A percentile compares a stretch with the other conserved stretches of the same genome.
Conservation (phyloP, 768 basidiomycete genomes). For the Podaxis carcinomalis region DNA sequence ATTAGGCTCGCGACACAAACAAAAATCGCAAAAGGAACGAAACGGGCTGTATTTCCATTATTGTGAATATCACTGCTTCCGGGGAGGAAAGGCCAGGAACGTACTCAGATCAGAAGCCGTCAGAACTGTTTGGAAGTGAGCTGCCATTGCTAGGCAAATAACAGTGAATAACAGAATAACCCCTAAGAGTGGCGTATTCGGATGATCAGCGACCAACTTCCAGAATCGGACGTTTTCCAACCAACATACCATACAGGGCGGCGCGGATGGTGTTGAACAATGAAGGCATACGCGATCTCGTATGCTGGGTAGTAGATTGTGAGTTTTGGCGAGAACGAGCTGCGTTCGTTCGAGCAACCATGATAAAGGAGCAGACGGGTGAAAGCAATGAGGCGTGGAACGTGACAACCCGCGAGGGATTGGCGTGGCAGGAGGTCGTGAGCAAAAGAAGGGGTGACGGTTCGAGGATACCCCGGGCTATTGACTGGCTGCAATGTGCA, state of each 20-base stretch:
- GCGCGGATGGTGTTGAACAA: constrained; percentile 68
- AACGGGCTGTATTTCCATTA: constrained; percentile 56
- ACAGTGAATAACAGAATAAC: constrained; percentile 69
- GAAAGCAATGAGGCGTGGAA: constrained; percentile 40
- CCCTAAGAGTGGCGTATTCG: constrained; percentile 31
- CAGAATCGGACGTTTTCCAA: constrained; percentile 8
- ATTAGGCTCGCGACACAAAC: constrained; percentile 69
- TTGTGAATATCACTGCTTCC: constrained; percentile 11
- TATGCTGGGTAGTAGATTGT: constrained; percentile 20
- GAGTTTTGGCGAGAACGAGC: constrained; percentile 23
- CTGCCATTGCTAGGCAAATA: constrained; percentile 77
- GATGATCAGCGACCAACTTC: background rate
- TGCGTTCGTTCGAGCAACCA: constrained; percentile 28
- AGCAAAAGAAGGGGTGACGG: constrained; percentile 9
- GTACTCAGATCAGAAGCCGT: constrained; percentile 78
- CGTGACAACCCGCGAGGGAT: constrained; percentile 28
- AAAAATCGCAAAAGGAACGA: constrained; percentile 83
- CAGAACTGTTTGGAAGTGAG: constrained; percentile 68
- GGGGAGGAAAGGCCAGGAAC: constrained; percentile 20
- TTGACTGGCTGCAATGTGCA: constrained; percentile 9
- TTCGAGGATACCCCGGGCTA: background rate
- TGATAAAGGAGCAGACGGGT: constrained; percentile 37
- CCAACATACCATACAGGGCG: constrained; percentile 58
- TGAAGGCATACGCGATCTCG: constrained; percentile 56
- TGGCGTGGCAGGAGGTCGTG: constrained; percentile 15